Evolutionary conservation across 1,139 yeast species (phyloP), one percentile per base, ranked within the genome.

Genomic region (Blastobotrys proliferans): DNA sequence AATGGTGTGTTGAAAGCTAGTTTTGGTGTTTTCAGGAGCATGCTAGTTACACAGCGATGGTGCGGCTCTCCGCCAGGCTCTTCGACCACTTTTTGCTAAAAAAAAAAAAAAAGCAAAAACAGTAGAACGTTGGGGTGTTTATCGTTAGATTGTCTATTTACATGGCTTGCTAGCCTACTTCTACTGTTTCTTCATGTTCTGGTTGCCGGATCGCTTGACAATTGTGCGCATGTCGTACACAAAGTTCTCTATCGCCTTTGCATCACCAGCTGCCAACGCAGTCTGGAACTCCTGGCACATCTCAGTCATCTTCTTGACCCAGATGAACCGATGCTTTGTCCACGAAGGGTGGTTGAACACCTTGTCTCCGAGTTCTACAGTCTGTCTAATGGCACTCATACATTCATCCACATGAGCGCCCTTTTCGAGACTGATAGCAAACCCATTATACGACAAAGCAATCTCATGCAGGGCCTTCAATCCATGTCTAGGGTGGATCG

Each of bases 401-500:
- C 41, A 36, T 16, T 36, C 27, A 9, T 33, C 36, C 10, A 41
- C 25, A 39, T 45, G 27, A n/a, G 24, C 38, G 6, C 29, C 22
- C 14, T 35, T 37, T 8, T 39, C 13, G 2, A 43, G 28, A 19
- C 41, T 44, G n/a, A 34, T 34, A 10, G 42, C 46, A 18, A 47
- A 21, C 9, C 35, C 43, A 13, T 45, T 44, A 26, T 40, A 16
- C 27, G 44, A 47, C 22, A 32, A 25, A 4, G 48, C 37, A 34
- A 49, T 41, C 9, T 41, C 45, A 29, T 46, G 42, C 29, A 50
- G 31, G 10, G 53, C 52, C 25, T 40, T 46, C 14, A 50, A 28
- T 1, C 50, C 51, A 19, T 44, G 28, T 3, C 49, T 38, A 4
- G 49, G 49, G 21, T 45, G 49, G 11, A 41, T 9, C 5, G 24